phyloP scores from a whole-genome alignment of 2,329 filamentous ascomycete genomes.

The Corniculantispora saksenae region DNA sequence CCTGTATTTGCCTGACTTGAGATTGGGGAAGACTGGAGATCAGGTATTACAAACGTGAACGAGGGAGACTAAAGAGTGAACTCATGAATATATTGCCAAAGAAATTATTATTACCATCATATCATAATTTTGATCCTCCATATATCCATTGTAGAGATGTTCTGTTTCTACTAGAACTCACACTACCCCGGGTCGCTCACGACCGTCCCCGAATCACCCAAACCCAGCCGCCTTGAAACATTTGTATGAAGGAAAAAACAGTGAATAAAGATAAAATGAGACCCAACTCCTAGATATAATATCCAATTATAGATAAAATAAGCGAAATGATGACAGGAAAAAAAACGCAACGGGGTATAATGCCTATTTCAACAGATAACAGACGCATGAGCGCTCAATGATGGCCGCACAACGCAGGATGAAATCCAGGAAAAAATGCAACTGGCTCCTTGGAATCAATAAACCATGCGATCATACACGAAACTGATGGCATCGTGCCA shows the following conservation, averaged over 20 bases:
- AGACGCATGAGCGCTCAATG: background rate
- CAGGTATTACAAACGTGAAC: background rate
- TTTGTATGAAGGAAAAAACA: background rate
- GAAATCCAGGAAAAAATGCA: background rate
- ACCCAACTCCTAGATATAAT: background rate
- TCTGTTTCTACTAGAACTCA: background rate
- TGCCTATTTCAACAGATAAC: slow-evolving; percentile 20
- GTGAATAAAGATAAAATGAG: background rate
- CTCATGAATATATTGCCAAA: slow-evolving; percentile 5
- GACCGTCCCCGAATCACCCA: background rate
- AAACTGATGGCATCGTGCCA: slow-evolving; percentile 8
- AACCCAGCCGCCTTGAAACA: background rate
- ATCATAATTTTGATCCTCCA: slow-evolving; percentile 12
- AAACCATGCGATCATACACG: background rate
- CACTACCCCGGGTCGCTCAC: slow-evolving; percentile 1
- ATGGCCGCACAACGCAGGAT: background rate
- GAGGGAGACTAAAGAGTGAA: background rate
- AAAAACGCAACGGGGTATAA: slow-evolving; percentile 18
- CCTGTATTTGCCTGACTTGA: too few relatives aligned
- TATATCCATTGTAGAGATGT: background rate
- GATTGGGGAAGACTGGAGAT: too few relatives aligned
- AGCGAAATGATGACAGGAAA: background rate
- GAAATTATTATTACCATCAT: slow-evolving; percentile 21
- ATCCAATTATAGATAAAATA: background rate
- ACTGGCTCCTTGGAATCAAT: background rate